Conservation (phyloP, 2,329 filamentous ascomycete species). For the Curvularia lunata region DNA sequence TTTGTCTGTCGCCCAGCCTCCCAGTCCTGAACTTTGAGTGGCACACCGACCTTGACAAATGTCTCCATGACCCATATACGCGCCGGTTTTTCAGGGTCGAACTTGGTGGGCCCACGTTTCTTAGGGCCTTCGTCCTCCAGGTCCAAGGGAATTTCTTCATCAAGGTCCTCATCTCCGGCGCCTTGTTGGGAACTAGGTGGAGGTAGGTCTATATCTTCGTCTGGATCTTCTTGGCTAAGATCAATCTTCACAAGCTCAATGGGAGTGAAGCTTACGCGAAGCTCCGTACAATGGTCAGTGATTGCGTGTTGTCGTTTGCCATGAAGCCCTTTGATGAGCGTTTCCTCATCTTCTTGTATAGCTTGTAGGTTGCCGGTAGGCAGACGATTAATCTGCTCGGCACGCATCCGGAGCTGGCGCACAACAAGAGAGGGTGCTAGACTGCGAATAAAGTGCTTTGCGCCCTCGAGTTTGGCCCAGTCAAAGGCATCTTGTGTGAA, state of each 20-base stretch:
- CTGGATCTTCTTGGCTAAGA: constrained; percentile 73
- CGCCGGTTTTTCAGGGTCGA: constrained; percentile 70
- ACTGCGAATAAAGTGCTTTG: constrained; percentile 82
- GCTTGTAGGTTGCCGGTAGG: constrained; percentile 44
- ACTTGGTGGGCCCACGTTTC: constrained; percentile 56
- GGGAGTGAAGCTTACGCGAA: constrained; percentile 80
- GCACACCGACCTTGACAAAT: constrained; percentile 68
- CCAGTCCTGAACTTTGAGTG: constrained; percentile 70
- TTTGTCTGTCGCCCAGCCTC: constrained; percentile 52
- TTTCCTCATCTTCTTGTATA: constrained; percentile 56
- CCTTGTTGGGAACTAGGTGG: constrained; percentile 25
- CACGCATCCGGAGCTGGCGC: constrained; percentile 59
- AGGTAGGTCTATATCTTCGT: constrained; percentile 63
- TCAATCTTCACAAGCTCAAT: constrained; percentile 78
- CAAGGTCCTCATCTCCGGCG: constrained; percentile 33
- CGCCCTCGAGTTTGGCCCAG: constrained; percentile 80
- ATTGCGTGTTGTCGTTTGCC: constrained; percentile 72
- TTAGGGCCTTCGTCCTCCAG: constrained; percentile 51
- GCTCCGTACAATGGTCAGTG: constrained; percentile 76
- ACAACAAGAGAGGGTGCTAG: constrained; percentile 78
- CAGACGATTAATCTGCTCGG: constrained; percentile 26
- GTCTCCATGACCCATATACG: constrained; percentile 73
- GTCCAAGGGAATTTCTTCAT: constrained; percentile 41
- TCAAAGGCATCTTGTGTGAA: constrained; percentile 84
- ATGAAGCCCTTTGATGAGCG: constrained; percentile 70